These are phyloP conservation scores for Lipomyces mesembrius DNA, from an alignment of 805 yeast species.

Conservation along the genomic window DNA sequence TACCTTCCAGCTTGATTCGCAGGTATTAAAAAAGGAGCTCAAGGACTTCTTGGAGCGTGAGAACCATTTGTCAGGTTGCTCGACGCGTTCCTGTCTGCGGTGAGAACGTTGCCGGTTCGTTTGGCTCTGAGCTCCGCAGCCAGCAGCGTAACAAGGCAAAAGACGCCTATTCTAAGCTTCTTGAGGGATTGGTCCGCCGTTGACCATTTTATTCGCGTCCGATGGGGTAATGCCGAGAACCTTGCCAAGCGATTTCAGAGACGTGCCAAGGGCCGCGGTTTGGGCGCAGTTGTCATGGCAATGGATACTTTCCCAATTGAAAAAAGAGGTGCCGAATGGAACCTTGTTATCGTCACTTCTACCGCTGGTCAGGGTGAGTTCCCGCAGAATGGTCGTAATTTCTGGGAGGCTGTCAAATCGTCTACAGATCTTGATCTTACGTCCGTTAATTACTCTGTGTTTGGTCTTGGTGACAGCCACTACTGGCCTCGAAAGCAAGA, in stretches of 20 bases:
- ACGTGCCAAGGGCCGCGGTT: constrained; percentile 80
- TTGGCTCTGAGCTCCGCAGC: constrained; percentile 62
- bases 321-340: constrained; percentile 70
- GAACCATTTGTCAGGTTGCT: constrained; percentile 78
- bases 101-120: constrained; percentile 67
- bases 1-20: constrained; percentile 81
- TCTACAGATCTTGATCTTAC: constrained; percentile 69
- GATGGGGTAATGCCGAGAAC: constrained; percentile 89
- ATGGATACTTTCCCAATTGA: constrained; percentile 76
- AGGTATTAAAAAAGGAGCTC: constrained; percentile 74
- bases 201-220: constrained; percentile 83
- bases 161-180: constrained; percentile 72
- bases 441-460: constrained; percentile 61
- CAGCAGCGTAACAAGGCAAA: constrained; percentile 71
- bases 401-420: constrained; percentile 73
- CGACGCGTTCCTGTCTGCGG: constrained; percentile 73
- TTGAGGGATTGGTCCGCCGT: constrained; percentile 94
- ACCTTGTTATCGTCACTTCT: constrained; percentile 69
- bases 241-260: constrained; percentile 76
- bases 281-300: constrained; percentile 65
- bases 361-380: constrained; percentile 89
- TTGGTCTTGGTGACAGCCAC: constrained; percentile 80
- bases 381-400: constrained; percentile 77
- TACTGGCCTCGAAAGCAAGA: constrained; percentile 99
- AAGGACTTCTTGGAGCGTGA: constrained; percentile 85